A percentile compares a stretch with the other conserved stretches of the same genome.
Conservation (phyloP, 2,329 filamentous ascomycete genomes). For the Parascedosporium putredinis region DNA sequence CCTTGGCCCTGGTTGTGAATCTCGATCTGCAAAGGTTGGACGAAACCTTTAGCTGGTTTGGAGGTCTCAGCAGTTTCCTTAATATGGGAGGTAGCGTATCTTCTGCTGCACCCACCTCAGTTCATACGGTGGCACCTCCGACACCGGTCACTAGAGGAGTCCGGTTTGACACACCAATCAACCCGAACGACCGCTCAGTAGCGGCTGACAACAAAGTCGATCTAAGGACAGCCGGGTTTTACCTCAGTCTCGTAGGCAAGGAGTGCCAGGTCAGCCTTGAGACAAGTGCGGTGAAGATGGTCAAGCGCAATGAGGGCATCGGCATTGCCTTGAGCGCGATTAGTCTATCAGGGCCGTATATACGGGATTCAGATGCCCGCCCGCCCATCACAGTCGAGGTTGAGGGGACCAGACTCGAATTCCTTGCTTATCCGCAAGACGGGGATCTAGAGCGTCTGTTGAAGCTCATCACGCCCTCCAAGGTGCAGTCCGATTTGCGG, state of each 20-base stretch:
- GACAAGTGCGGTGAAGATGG: conserved; percentile 72
- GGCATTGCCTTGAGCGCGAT: conserved; percentile 66
- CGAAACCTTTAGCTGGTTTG: conserved; percentile 79
- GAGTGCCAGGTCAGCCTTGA: conserved; percentile 65
- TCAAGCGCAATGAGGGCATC: conserved; percentile 63
- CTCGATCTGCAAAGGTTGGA: conserved; percentile 75
- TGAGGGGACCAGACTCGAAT: conserved; percentile 60
- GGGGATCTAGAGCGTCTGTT: conserved; percentile 73
- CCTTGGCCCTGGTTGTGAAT: conserved; percentile 64
- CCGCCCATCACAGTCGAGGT: conserved; percentile 55
- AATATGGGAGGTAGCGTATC: conserved; percentile 79
- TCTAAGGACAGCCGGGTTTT: conserved; percentile 63
- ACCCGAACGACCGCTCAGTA: conserved; percentile 35
- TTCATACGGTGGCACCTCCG: conserved; percentile 24
- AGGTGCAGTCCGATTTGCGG: conserved; percentile 72
- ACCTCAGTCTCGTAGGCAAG: conserved; percentile 66
- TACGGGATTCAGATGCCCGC: conserved; percentile 39
- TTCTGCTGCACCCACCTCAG: conserved; percentile 50
- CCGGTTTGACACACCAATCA: conserved; percentile 44
- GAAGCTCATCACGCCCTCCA: conserved; percentile 81
- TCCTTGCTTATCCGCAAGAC: conserved; percentile 62
- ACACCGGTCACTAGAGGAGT: conserved; percentile 42
- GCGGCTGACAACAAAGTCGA: conserved; percentile 58
- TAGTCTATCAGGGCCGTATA: conserved; percentile 61
- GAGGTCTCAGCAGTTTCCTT: conserved; percentile 81